Percentiles rank a stretch among this genome's conserved stretches.
Evolutionary conservation across 495 filamentous ascomycete species (phyloP).

Genomic region (Xylaria cubensis): DNA sequence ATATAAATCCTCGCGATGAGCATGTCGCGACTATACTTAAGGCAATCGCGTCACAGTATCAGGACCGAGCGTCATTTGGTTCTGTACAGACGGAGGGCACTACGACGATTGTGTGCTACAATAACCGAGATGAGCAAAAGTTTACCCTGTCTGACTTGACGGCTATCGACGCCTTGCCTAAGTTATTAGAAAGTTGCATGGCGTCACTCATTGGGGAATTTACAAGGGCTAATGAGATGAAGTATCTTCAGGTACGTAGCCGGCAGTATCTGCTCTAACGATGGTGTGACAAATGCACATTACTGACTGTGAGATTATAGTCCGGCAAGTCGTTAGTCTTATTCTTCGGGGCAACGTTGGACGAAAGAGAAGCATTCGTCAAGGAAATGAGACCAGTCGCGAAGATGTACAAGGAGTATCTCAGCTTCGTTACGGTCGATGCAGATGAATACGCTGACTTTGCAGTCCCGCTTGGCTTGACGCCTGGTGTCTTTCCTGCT

Average conservation of each 20-base stretch:
- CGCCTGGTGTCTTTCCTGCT: constrained; percentile 33
- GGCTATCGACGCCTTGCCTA: constrained; percentile 40
- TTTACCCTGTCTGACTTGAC: constrained; percentile 42
- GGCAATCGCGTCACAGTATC: constrained; percentile 42
- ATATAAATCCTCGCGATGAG: constrained; percentile 37
- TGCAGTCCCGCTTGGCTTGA: constrained; percentile 46
- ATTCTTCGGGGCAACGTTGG: constrained; percentile 44
- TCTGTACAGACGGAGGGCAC: constrained; percentile 30
- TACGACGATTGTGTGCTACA: constrained; percentile 48
- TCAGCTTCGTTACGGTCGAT: constrained; percentile 55
- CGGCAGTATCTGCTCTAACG: background rate
- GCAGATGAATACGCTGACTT: constrained; percentile 56
- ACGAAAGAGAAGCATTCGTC: constrained; percentile 41
- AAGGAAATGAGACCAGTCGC: constrained; percentile 49
- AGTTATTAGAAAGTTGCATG: constrained; percentile 46
- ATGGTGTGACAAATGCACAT: background rate
- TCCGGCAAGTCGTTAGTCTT: constrained; percentile 54
- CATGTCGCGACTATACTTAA: constrained; percentile 34
- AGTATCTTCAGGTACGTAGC: constrained; percentile 47
- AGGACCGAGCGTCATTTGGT: constrained; percentile 52
- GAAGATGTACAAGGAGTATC: constrained; percentile 55
- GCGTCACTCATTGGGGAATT: constrained; percentile 52
- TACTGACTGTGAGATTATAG: constrained; percentile 33
- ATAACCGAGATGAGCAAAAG: constrained; percentile 47
- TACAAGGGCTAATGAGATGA: constrained; percentile 51